These are phyloP conservation scores for Cucurbita pepo DNA, from an alignment of 306 rosid species.

Conservation along the genomic window DNA sequence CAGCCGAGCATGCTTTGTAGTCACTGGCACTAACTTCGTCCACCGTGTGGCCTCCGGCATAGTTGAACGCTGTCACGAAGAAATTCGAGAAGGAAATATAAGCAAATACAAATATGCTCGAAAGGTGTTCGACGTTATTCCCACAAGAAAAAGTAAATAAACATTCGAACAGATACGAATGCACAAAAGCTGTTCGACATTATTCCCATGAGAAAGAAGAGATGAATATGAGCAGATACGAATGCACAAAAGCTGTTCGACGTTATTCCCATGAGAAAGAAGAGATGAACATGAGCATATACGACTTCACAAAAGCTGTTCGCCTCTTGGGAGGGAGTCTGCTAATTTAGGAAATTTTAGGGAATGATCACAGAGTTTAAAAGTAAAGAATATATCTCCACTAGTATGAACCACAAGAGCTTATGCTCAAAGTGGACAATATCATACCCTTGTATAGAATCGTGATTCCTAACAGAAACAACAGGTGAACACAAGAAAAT, in stretches of 20 bases:
- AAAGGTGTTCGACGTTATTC: background rate
- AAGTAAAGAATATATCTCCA: too few species aligned
- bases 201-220: background rate
- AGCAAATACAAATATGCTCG: background rate
- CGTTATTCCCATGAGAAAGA: background rate
- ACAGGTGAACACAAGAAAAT: background rate
- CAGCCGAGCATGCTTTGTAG: conserved; percentile 49
- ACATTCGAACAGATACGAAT: background rate
- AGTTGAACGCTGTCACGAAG: conserved; percentile 42
- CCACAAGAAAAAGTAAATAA: background rate
- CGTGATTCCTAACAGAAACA: too few species aligned
- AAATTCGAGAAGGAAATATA: background rate
- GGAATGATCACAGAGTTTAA: too few species aligned
- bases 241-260: background rate
- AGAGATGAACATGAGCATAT: background rate
- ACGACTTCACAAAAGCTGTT: background rate
- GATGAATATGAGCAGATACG: background rate
- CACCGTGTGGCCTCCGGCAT: conserved; percentile 66
- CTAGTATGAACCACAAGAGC: too few species aligned
- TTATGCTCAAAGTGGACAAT: too few species aligned
- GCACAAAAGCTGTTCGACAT: background rate
- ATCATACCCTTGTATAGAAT: too few species aligned
- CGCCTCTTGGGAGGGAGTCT: too few species aligned
- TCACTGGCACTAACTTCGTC: conserved; percentile 61
- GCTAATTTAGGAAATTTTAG: too few species aligned